Evolutionary conservation across 768 basidiomycete genomes (phyloP), one percentile per base, ranked within the genome.

Genomic region (Lactarius hengduanensis): DNA sequence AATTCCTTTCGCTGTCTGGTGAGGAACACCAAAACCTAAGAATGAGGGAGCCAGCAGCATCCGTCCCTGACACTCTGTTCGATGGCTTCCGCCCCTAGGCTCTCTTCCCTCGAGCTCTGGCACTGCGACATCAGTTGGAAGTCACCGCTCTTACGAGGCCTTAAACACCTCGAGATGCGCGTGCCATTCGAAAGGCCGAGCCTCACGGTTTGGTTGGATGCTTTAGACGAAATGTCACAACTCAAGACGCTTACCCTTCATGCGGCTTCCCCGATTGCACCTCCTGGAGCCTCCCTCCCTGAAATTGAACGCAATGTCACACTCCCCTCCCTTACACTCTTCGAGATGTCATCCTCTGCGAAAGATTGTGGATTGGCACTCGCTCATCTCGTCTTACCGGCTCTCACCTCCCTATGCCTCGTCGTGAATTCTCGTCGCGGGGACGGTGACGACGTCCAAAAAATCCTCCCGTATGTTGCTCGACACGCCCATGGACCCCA

Each of bases 131-230:
- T 64, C 41, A 8, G 47, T 32, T 64, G 63, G 63, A 8, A 11
- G 5, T 64, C 63, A 5, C 63, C 57, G n/a, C 36, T 58, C 16
- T 59, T 64, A 13, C 50, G 16, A 50, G 45, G 45, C 47, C 57
- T 64, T 10, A 30, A 18, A 15, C 22, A 58, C 11, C 32, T 64
- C n/a, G 38, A 59, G 20, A 38, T 64, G 5, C 40, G 32, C 11
- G 30, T n/a, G 10, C 15, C 59, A 7, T 59, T 30, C 13, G 22
- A 4, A 10, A 36, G 32, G 30, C 63, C 57, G 7, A 64, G 15
- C 10, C 22, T 59, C 11, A 2, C 16, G 20, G 32, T 22, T 15
- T 64, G 57, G 57, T 28, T 64, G 41, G 45, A 58, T 18, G 63
- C 63, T n/a, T 26, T 64, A 8, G 30, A 47, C 11, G 20, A 20